Evolutionary conservation across 352 stramenopile genomes (phyloP).

Genomic region (Globisporangium canariense): DNA sequence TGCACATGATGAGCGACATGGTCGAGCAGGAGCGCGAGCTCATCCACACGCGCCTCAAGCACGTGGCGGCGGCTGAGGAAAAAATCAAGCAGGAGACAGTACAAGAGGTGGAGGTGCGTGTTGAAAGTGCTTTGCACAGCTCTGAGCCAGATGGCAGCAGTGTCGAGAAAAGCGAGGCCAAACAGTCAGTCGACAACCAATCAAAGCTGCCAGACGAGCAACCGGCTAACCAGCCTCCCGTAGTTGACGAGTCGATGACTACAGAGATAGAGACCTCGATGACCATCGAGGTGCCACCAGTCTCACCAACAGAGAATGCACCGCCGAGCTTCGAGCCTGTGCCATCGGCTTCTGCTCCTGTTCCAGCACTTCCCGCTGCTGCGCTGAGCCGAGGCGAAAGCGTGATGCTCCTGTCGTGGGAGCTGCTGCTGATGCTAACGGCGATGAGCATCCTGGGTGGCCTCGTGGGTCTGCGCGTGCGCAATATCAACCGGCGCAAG

Average conservation of each 20-base stretch:
- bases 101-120: neutral
- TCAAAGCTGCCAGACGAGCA: neutral
- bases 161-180: neutral
- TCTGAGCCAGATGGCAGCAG: neutral
- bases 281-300: neutral
- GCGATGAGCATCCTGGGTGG: conserved; percentile 41
- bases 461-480: conserved; percentile 41
- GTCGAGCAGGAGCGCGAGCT: conserved; percentile 50
- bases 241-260: neutral
- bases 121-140: neutral
- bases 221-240: neutral
- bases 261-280: neutral
- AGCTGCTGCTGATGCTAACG: conserved; percentile 35
- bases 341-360: neutral
- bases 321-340: neutral
- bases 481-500: conserved; percentile 49
- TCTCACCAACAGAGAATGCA: neutral
- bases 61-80: conserved; percentile 22
- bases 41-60: conserved; percentile 38
- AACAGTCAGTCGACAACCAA: neutral
- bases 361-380: neutral
- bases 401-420: conserved; percentile 37
- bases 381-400: conserved; percentile 10
- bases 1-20: conserved; percentile 48
- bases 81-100: conserved; percentile 14